Conservation (phyloP, 805 yeast genomes). For the Saturnispora sanitii region DNA sequence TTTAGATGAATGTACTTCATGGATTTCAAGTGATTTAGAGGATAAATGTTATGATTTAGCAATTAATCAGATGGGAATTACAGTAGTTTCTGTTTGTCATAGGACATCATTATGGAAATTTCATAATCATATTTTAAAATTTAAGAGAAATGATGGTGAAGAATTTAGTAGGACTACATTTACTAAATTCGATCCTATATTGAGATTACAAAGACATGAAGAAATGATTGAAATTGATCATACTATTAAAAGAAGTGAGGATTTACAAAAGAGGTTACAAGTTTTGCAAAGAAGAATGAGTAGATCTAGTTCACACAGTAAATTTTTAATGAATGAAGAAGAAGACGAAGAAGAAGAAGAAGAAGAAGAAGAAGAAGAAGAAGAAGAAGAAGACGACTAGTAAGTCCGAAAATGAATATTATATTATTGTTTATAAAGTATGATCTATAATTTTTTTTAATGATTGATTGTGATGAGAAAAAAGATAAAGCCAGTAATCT, state of each 20-base stretch:
- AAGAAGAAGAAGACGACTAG: neutral
- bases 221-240: constrained; percentile 66
- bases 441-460: neutral
- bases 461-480: neutral
- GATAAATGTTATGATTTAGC: constrained; percentile 82
- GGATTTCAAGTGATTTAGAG: constrained; percentile 86
- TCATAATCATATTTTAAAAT: constrained; percentile 72
- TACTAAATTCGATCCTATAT: constrained; percentile 58
- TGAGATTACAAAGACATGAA: constrained; percentile 65
- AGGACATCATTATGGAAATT: constrained; percentile 89
- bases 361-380: constrained; percentile 10
- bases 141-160: constrained; percentile 23
- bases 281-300: constrained; percentile 36
- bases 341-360: constrained; percentile 13
- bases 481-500: neutral
- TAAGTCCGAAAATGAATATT: too few species aligned
- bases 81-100: constrained; percentile 85
- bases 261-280: constrained; percentile 52
- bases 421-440: neutral
- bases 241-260: constrained; percentile 59
- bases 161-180: constrained; percentile 23
- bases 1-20: constrained; percentile 90
- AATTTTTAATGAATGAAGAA: constrained; percentile 20
- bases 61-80: constrained; percentile 57
- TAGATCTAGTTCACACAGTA: constrained; percentile 9